Evolutionary conservation across 352 stramenopile species (phyloP), one percentile per base, ranked within the genome.

Genomic region (Phytophthora fragariae): DNA sequence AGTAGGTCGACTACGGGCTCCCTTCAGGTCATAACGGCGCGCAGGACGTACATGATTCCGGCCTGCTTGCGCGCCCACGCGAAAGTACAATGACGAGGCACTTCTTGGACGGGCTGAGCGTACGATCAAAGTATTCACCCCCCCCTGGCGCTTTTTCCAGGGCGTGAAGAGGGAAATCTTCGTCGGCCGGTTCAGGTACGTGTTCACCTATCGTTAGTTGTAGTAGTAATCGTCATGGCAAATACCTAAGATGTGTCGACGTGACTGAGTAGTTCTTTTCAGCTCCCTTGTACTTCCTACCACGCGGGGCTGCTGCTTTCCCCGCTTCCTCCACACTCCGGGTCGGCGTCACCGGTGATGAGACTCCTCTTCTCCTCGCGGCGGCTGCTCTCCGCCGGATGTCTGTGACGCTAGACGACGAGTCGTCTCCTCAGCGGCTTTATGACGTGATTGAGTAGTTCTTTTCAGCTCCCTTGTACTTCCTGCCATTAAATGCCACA

Each of bases 131-230:
- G 72, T 95, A 88, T 61, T 92, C 84, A 64, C 96, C 90, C 49
- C 89, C 80, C 89, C 80, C 56, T 85, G 70, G 1, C 79, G 86
- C 57, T 96, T 88, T 62, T 92, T 92, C 86, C 88, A 95, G 17
- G 90, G 90, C 47, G 86, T 95, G 60, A 88, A 96, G 39, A 96
- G 79, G 60, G 95, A 96, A 21, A 93, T 90, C 77, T 96, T 96
- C 24, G 88, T 95, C 49, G 90, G 88, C 3, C 87, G 86, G 71
- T 94, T 95, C 54, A 96, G 57, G 54, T 86, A 94, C 59, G 83
- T 80, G 66, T 95, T 95, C 29, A 96, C 86, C 65, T 93, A 86
- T 37, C 83, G 77, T 70, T 96, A 96, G 74, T 96, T 86, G 64
- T 96, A 96, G 73, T 27, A 27, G 24, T 27, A 27, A 27, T 95